Evolutionary conservation across 2,329 filamentous ascomycete species (phyloP), one percentile per base, ranked within the genome.

Genomic region (Sporothrix euskadiensis): DNA sequence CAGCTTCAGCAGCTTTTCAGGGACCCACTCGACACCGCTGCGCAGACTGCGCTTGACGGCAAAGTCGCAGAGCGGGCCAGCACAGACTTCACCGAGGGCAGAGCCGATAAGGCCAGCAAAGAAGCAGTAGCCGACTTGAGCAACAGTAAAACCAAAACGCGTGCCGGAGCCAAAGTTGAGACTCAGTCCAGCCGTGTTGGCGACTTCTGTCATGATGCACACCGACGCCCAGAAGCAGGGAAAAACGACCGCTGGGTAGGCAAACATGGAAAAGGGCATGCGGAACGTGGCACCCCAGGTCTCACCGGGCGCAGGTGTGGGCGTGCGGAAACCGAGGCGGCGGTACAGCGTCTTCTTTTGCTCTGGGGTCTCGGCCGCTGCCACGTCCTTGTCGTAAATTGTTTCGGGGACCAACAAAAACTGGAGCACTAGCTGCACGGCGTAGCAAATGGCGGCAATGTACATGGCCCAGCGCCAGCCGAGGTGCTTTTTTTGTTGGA

Each of bases 381-480:
- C 73, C 8, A 69, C 61, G 12, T 71, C 69, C 35, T 73, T 73
- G 35, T 76, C 75, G 68, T 73, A 76, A 30, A 76, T 76, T 0
- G 75, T 76, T 30, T 76, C 75, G 3, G 75, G 75, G 1, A 76
- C 75, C 32, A 76, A 66, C 8, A 75, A 30, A 26, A 73, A 73
- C 61, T 76, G 75, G 3, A n/a, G 14, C 19, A 73, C 19, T 8
- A 76, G 39, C 54, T 73, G 70, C 19, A 63, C 61, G 4, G 69
- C 70, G 16, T 73, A 73, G 30, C 52, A 59, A 19, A 75, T 71
- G 41, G 75, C 69, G 19, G 75, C 69, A n/a, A 76, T 69, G 41
- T 76, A 75, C 75, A 76, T 76, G 52, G 75, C 73, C 75, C 75
- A 76, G 57, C 73, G 73, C 75, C 75, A 76, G 41, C 75, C 73